Conservation (phyloP, 2,329 filamentous ascomycete species). For the Aspergillus caelatus region DNA sequence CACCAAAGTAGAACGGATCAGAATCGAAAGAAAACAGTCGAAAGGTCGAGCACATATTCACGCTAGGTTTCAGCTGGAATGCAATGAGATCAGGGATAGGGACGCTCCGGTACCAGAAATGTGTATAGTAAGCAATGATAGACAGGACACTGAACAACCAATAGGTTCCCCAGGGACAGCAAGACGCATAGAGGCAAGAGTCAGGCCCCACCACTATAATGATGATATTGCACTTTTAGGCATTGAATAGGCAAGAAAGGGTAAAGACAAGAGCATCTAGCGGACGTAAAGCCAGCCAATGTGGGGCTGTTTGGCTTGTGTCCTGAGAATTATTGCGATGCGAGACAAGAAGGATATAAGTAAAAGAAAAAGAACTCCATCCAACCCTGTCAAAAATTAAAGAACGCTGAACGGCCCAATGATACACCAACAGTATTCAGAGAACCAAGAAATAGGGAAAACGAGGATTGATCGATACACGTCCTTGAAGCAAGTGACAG, state of each 20-base stretch:
- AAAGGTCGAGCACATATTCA: constrained; percentile 11
- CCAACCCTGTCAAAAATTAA: constrained; percentile 30
- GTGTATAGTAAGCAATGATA: constrained; percentile 13
- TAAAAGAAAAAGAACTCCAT: constrained; percentile 30
- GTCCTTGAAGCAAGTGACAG: constrained; percentile 15
- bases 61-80: constrained; percentile 14
- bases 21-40: constrained; percentile 11
- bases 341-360: constrained; percentile 7
- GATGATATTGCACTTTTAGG: constrained; percentile 2
- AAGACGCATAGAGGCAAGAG: constrained; percentile 1
- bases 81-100: constrained; percentile 10
- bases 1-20: constrained; percentile 8
- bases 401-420: constrained; percentile 34
- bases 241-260: constrained; percentile 1
- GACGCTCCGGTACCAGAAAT: constrained; percentile 19
- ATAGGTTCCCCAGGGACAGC: neutral
- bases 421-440: constrained; percentile 21
- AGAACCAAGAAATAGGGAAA: constrained; percentile 14
- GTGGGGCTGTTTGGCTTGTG: constrained; percentile 17
- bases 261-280: constrained; percentile 13
- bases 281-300: constrained; percentile 21
- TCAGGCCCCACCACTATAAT: neutral
- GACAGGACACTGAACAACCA: constrained; percentile 6
- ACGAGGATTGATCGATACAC: constrained; percentile 11
- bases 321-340: constrained; percentile 25